Base-by-base conservation (phyloP, 176 grass and related monocot genomes). In the Ampelocalamus luodianensis region DNA sequence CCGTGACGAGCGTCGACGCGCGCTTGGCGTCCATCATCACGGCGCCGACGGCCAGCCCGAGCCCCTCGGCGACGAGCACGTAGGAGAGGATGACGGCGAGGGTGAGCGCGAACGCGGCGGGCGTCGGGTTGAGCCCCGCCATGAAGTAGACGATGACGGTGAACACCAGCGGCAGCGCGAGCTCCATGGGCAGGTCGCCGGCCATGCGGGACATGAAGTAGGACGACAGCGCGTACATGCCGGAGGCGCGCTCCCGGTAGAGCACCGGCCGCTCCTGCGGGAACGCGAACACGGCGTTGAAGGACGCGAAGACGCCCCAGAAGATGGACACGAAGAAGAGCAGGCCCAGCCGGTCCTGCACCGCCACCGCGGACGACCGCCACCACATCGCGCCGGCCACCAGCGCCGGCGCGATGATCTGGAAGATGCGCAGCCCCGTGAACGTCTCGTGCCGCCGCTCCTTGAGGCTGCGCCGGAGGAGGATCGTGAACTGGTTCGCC, bases 291-390 rank as follows among this genome's bases (percentile, higher is more conserved):
- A 99, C 97, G 24, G 91, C 81, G 83, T 99, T 99, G 91, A 99
- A 99, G 72, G 93, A 96, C 32, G 97, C 88, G 85, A 96, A 99
- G 46, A 99, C 97, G 5, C 97, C 97, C 97, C 97, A 99, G 86
- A 99, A 99, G 86, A 99, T 99, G 90, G 93, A 89, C 53, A 99
- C 77, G 93, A 99, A 99, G 85, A 99, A 99, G 88, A 99, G 93
- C 8, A 99, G 93, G 10, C 97, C 97, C 17, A 99, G 87, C 4
- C 97, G 88, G 86, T 99, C 97, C 38, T 83, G 75, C 40, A 94
- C 87, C 40, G 77, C 85, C 9, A 23, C 3, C 23, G 91, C 72
- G 72, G 83, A 91, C 11, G 97, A 99, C 3, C 88, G 97, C 93
- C 94, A 99, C 97, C 97, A 99, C 97, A 99, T 96, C 26, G 85